These are phyloP conservation scores for Auriculariales sp. DNA, from an alignment of 768 basidiomycete species.

Conservation along the genomic window DNA sequence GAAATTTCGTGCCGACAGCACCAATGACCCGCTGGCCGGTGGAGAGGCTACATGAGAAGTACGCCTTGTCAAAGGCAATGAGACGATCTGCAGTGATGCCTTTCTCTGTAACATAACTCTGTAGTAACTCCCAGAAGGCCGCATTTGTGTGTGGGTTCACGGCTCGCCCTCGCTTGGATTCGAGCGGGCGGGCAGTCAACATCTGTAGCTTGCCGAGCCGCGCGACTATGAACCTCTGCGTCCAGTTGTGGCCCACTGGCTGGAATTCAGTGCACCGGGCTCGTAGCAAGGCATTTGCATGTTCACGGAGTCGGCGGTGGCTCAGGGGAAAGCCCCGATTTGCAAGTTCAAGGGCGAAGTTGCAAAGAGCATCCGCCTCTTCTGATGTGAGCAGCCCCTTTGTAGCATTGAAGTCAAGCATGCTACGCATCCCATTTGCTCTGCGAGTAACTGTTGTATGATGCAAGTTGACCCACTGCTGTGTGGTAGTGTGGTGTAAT, in stretches of 20 bases:
- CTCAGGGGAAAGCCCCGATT: slow-evolving; percentile 20
- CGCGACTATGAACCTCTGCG: slow-evolving; percentile 2
- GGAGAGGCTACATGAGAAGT: background rate
- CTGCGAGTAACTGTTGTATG: slow-evolving; percentile 10
- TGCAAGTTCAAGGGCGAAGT: slow-evolving; percentile 8
- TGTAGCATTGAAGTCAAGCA: slow-evolving; percentile 14
- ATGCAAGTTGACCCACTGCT: slow-evolving; percentile 7
- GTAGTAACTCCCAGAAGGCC: background rate
- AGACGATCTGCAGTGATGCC: background rate
- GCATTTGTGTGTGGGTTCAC: background rate
- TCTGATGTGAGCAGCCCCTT: slow-evolving; percentile 15
- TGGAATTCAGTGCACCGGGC: background rate
- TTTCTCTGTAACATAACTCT: background rate
- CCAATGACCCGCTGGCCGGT: no score
- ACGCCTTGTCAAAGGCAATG: slow-evolving; percentile 2
- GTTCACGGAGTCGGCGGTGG: slow-evolving; percentile 19
- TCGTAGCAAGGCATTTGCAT: slow-evolving; percentile 16
- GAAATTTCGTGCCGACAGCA: slow-evolving; percentile 3
- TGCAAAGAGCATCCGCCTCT: slow-evolving; percentile 13
- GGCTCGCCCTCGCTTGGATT: slow-evolving; percentile 1
- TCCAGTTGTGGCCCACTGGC: slow-evolving; percentile 3
- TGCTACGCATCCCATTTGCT: slow-evolving; percentile 11
- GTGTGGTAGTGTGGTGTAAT: no score
- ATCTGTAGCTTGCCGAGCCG: background rate
- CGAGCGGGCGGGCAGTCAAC: background rate